Evolutionary conservation across 768 basidiomycete genomes (phyloP).

Genomic region (Boletus subparvulus): DNA sequence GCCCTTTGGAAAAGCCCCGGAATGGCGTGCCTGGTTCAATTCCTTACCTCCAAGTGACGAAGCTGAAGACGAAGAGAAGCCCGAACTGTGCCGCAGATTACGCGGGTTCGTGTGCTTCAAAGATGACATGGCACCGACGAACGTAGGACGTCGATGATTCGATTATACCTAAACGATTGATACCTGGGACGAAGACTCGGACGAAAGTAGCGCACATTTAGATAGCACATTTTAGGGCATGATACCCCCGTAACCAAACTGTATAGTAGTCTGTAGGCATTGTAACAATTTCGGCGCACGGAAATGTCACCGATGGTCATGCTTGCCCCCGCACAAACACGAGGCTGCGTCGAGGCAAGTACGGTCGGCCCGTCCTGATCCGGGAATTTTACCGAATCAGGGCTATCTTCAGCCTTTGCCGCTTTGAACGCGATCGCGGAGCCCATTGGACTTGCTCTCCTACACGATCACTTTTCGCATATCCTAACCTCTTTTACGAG

Average conservation of each 20-base stretch:
- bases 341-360: no score
- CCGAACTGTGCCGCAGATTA: conserved; percentile 40
- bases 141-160: conserved; percentile 6
- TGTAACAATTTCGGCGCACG: neutral
- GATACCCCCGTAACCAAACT: conserved; percentile 25
- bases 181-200: conserved; percentile 17
- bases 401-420: conserved; percentile 8
- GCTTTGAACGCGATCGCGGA: conserved; percentile 3
- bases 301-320: neutral
- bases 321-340: no score
- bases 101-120: conserved; percentile 60
- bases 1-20: conserved; percentile 47
- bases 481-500: conserved; percentile 2
- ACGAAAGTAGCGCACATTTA: conserved; percentile 17
- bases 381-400: conserved; percentile 26
- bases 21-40: conserved; percentile 54
- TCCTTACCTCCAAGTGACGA: conserved; percentile 20
- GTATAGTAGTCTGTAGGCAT: conserved; percentile 29
- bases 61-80: conserved; percentile 17
- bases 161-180: conserved; percentile 17
- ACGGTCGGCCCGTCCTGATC: neutral
- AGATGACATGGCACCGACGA: conserved; percentile 15
- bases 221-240: conserved; percentile 19
- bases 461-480: conserved; percentile 6
- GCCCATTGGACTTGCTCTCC: neutral